Evolutionary conservation across 495 filamentous ascomycete genomes (phyloP).

Genomic region (Aspergillus diversus): DNA sequence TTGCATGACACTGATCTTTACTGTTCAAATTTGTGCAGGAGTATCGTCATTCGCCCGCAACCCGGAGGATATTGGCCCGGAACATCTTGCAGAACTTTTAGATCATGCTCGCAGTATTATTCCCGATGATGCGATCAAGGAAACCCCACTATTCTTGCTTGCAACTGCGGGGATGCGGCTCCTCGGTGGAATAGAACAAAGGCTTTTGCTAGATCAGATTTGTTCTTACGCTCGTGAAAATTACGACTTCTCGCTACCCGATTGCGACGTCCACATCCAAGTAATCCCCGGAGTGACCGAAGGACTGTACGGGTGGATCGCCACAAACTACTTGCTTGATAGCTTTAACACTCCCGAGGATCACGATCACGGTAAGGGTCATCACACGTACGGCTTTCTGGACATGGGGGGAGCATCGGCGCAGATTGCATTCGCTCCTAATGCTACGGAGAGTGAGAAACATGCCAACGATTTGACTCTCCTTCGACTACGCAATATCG

Average conservation of each 20-base stretch:
- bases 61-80: slow-evolving; percentile 74
- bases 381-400: slow-evolving; percentile 96
- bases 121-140: slow-evolving; percentile 73
- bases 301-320: slow-evolving; percentile 97
- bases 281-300: slow-evolving; percentile 98
- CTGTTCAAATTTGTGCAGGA: slow-evolving; percentile 47
- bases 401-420: slow-evolving; percentile 98
- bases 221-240: slow-evolving; percentile 81
- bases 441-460: slow-evolving; percentile 84
- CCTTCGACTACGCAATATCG: slow-evolving; percentile 78
- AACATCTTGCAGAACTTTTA: slow-evolving; percentile 78
- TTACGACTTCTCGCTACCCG: slow-evolving; percentile 83
- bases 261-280: slow-evolving; percentile 89
- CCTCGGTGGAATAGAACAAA: slow-evolving; percentile 72
- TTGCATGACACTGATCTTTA: background rate
- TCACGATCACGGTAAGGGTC: slow-evolving; percentile 80
- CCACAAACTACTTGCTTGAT: slow-evolving; percentile 95
- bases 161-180: slow-evolving; percentile 97
- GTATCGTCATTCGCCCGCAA: slow-evolving; percentile 86
- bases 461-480: slow-evolving; percentile 90
- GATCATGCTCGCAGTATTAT: slow-evolving; percentile 83
- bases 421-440: slow-evolving; percentile 97
- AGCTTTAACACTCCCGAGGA: slow-evolving; percentile 81
- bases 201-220: slow-evolving; percentile 71
- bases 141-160: slow-evolving; percentile 92